These are phyloP conservation scores for Alternaria solani DNA, from an alignment of 2,329 filamentous ascomycete genomes.

Conservation along the genomic window DNA sequence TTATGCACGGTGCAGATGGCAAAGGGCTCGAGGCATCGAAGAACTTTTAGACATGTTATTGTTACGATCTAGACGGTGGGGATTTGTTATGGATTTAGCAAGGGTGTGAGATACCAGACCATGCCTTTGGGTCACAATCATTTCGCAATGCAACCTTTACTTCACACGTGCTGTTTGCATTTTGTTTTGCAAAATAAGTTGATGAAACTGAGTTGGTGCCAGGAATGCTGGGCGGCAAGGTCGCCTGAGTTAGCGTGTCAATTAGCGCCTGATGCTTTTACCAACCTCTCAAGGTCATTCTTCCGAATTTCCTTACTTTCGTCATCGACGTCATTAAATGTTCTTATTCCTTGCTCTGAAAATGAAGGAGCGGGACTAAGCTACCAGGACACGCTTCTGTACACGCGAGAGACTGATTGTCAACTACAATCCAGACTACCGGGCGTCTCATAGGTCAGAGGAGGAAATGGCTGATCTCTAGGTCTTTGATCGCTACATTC, in stretches of 20 bases:
- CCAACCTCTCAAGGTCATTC: background rate
- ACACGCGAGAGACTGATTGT: background rate
- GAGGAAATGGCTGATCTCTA: background rate
- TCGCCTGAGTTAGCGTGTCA: background rate
- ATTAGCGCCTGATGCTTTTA: conserved; percentile 1
- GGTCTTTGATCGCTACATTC: background rate
- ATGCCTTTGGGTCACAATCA: conserved; percentile 12
- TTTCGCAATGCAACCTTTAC: conserved; percentile 4
- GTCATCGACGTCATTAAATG: background rate
- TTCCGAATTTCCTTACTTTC: background rate
- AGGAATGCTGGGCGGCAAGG: background rate
- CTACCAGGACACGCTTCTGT: background rate
- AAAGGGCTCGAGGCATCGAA: conserved; percentile 24
- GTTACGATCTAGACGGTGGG: background rate
- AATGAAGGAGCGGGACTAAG: background rate
- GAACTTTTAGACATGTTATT: conserved; percentile 14
- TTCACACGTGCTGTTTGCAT: background rate
- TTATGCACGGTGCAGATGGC: conserved; percentile 28
- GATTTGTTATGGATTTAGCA: background rate
- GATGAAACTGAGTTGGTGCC: conserved; percentile 1
- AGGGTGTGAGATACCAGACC: conserved; percentile 17
- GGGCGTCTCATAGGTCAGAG: background rate
- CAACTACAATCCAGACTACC: background rate
- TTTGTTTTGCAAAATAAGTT: background rate
- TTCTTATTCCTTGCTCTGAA: background rate